These are phyloP conservation scores for Pterocarpus macrocarpus DNA, from an alignment of 306 rosid species.

Conservation along the genomic window DNA sequence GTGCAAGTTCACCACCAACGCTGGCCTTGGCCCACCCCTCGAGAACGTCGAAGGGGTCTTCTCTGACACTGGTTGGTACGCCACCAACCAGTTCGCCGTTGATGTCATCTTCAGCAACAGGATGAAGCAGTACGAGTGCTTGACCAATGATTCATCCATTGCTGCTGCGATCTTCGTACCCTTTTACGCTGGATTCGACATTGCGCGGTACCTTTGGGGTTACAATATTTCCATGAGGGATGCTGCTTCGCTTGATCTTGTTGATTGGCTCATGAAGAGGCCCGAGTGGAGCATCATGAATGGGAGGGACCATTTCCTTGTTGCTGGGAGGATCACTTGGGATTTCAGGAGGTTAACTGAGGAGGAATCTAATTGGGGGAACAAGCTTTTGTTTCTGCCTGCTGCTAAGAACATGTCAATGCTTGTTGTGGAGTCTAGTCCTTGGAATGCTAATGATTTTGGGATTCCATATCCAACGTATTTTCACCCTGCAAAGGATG, in stretches of 20 bases:
- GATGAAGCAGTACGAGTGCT: constrained; percentile 92
- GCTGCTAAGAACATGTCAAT: constrained; percentile 99
- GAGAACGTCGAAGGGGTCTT: constrained; percentile 86
- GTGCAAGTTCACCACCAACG: constrained; percentile 94
- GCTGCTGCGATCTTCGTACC: constrained; percentile 98
- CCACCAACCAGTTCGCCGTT: constrained; percentile 91
- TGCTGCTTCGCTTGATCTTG: constrained; percentile 84
- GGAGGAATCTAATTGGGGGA: constrained; percentile 85
- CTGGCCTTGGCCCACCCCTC: constrained; percentile 95
- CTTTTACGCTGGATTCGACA: constrained; percentile 96
- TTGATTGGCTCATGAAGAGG: constrained; percentile 80
- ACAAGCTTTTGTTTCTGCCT: constrained; percentile 89
- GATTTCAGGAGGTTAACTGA: constrained; percentile 89
- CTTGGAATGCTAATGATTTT: constrained; percentile 98
- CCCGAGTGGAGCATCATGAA: constrained; percentile 93
- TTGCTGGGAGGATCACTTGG: constrained; percentile 98
- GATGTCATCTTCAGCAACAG: constrained; percentile 90
- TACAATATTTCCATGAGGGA: constrained; percentile 81
- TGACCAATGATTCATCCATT: constrained; percentile 79
- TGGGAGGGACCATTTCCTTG: constrained; percentile 94
- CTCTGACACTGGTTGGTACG: constrained; percentile 88
- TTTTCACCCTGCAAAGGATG: constrained; percentile 95
- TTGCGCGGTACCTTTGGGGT: constrained; percentile 96
- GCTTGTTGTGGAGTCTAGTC: constrained; percentile 99
- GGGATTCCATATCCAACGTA: constrained; percentile 97